Base-by-base conservation (phyloP, 805 yeast genomes). In the Lachancea lanzarotensis region DNA sequence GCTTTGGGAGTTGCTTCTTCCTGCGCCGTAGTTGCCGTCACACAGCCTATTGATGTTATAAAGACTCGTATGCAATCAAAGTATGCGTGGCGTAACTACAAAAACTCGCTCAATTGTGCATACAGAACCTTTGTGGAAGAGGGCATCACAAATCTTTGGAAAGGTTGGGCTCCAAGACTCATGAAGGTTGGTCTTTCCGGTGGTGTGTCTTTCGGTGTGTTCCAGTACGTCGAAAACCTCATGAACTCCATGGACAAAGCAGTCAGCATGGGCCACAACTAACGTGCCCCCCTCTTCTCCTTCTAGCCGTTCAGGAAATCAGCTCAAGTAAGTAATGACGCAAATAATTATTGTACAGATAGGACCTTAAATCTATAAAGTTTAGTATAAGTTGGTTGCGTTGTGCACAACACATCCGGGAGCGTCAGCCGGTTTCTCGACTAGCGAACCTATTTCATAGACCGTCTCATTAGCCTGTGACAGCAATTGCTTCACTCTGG, bases 21-120 rank as follows among this genome's bases (percentile, higher is more conserved):
- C 0, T 65, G 75, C 3, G 83, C 88, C 0, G 95, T 86, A 25
- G 84, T 87, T 18, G 78, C 76, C 0, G 68, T 76, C 0, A 90
- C 96, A 0, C 98, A 88, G 66, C 97, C 97, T 0, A 69, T 90
- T 25, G 97, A 90, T 66, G 86, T 87, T 2, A 66, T 90, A 39
- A 90, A 90, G 67, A 78, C 96, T 2, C 76, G 95, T 57, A 78
- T 89, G 78, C 96, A 89, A 65, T 78, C 88, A 56, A 77, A 80
- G 55, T 78, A 81, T 57, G 79, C 83, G n/a, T 72, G 72, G 55
- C 55, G 62, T 3, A 53, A 76, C 2, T 83, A 82, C 59, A 73
- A 70, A 46, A 87, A 82, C 63, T 70, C 87, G 5, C 64, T 84
- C 55, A 74, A 78, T 16, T 74, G 81, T 57, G 68, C 73, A 6